These are phyloP conservation scores for Prototheca wickerhamii DNA, from an alignment of 163 green algal species.

Conservation along the genomic window DNA sequence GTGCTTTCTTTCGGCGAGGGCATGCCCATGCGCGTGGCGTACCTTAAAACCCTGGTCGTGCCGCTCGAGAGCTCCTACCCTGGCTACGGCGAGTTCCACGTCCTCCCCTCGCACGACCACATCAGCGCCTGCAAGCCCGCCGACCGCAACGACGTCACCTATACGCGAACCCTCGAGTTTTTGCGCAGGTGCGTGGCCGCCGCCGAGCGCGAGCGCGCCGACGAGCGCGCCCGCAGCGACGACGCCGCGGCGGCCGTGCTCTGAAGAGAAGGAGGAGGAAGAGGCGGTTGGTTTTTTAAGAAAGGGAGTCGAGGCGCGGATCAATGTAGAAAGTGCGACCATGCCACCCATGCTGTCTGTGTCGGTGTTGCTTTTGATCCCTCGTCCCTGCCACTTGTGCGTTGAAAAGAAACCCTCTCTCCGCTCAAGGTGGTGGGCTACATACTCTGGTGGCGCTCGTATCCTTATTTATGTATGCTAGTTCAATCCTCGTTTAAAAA, in stretches of 20 bases:
- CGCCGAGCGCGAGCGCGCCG: not conserved
- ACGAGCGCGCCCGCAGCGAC: not conserved
- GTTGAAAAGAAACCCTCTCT: too few species aligned
- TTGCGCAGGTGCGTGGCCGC: constrained; percentile 8
- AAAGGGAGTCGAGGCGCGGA: too few species aligned
- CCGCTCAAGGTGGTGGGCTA: too few species aligned
- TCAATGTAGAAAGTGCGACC: too few species aligned
- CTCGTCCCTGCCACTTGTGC: too few species aligned
- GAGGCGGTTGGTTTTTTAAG: not conserved
- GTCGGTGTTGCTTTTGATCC: too few species aligned
- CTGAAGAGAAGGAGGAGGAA: not conserved
- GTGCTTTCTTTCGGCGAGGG: constrained; percentile 60
- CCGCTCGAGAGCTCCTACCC: constrained; percentile 67
- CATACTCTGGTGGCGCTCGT: too few species aligned
- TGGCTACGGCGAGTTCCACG: constrained; percentile 72
- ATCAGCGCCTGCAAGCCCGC: constrained; percentile 75
- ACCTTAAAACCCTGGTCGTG: constrained; percentile 55
- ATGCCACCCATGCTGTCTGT: too few species aligned
- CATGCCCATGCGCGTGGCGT: constrained; percentile 42
- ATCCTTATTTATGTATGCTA: too few species aligned
- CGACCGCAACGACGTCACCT: constrained; percentile 33
- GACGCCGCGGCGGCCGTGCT: not conserved
- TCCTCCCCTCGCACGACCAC: constrained; percentile 66
- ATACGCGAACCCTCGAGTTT: constrained; percentile 38
- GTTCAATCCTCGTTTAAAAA: too few species aligned